These are phyloP conservation scores for Dipsacomyces acuminosporus DNA, from an alignment of 371 early-diverging fungal genomes.

Conservation along the genomic window DNA sequence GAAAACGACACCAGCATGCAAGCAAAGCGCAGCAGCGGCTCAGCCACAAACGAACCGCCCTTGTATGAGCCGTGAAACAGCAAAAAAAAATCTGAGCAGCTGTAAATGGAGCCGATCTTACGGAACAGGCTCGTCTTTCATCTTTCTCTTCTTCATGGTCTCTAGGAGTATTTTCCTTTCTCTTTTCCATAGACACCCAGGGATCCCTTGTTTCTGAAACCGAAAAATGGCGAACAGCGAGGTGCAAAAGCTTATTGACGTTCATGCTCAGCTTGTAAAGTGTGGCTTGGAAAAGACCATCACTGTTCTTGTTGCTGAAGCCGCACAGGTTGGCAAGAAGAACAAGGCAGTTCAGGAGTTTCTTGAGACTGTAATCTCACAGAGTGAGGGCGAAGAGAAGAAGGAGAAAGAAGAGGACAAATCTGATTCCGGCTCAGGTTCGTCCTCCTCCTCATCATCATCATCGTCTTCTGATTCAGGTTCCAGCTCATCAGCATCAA, in stretches of 20 bases:
- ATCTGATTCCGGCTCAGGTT: slow-evolving; percentile 24
- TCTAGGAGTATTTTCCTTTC: too few species aligned
- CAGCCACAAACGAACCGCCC: too few species aligned
- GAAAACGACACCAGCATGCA: too few species aligned
- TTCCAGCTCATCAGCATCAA: too few species aligned
- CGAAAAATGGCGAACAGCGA: slow-evolving; percentile 14
- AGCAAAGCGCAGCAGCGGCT: too few species aligned
- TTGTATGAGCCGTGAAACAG: too few species aligned
- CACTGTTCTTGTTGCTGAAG: slow-evolving; percentile 27
- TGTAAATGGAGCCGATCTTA: too few species aligned
- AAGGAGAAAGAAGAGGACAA: slow-evolving; percentile 14
- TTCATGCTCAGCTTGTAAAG: slow-evolving; percentile 25
- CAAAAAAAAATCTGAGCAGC: too few species aligned
- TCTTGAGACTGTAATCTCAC: slow-evolving; percentile 28
- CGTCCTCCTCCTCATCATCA: slow-evolving; percentile 27
- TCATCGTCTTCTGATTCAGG: slow-evolving; percentile 19
- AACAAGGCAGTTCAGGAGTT: slow-evolving; percentile 22
- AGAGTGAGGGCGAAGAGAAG: slow-evolving; percentile 16
- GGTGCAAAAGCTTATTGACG: slow-evolving; percentile 10
- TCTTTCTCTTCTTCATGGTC: too few species aligned
- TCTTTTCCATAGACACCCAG: too few species aligned
- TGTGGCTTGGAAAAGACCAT: slow-evolving; percentile 25
- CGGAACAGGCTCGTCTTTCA: too few species aligned
- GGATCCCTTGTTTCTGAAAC: not conserved
- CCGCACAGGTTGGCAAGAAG: slow-evolving; percentile 26